These are phyloP conservation scores for Furcasterigmium sp. DNA, from an alignment of 2,329 filamentous ascomycete species.

Conservation along the genomic window DNA sequence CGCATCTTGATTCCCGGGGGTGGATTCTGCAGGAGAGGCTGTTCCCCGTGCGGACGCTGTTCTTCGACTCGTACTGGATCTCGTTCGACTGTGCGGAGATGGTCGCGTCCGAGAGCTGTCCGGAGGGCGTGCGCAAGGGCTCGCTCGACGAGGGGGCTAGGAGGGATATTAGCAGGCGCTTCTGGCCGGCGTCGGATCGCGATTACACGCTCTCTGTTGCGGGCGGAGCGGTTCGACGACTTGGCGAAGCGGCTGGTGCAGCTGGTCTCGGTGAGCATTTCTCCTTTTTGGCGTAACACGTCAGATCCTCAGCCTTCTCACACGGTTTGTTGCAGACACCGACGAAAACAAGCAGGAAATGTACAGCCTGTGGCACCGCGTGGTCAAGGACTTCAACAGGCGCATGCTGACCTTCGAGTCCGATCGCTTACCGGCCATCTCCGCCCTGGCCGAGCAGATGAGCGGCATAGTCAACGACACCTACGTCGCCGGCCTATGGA, in stretches of 20 bases:
- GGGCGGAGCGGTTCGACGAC: too few species aligned
- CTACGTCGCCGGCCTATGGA: constrained; percentile 6
- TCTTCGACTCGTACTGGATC: constrained; percentile 11
- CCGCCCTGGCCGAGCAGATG: constrained; percentile 1
- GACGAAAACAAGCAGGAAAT: neutral
- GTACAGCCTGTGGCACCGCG: neutral
- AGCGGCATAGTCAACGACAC: neutral
- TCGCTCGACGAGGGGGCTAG: too few species aligned
- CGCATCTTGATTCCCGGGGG: constrained; percentile 6
- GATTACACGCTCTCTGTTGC: too few species aligned
- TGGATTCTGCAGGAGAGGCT: constrained; percentile 17
- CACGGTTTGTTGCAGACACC: too few species aligned
- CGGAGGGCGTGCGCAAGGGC: neutral
- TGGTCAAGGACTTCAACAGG: neutral
- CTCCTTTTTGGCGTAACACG: too few species aligned
- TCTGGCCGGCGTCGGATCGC: too few species aligned
- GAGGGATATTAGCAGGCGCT: too few species aligned
- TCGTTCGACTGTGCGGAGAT: constrained; percentile 12
- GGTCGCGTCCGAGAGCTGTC: constrained; percentile 14
- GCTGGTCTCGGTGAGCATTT: too few species aligned
- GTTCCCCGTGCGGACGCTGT: constrained; percentile 12
- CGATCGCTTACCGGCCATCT: constrained; percentile 1
- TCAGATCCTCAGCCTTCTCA: too few species aligned
- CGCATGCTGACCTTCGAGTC: neutral
- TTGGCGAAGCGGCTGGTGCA: too few species aligned